phyloP scores from a whole-genome alignment of 1,284 basidiomycete species.

The Microbotryum intermedium region DNA sequence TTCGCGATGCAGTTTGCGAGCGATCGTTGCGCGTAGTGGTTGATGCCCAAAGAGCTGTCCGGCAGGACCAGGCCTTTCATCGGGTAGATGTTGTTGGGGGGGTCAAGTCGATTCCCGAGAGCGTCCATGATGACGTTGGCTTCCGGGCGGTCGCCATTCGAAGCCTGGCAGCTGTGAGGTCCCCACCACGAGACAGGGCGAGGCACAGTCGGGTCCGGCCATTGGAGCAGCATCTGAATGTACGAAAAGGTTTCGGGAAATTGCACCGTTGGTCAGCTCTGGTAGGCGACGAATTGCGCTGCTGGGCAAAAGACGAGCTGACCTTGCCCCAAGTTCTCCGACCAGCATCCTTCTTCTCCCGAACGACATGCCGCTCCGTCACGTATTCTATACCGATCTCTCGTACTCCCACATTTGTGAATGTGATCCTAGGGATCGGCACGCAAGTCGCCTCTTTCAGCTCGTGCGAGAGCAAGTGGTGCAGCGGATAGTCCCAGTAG shows the following conservation, averaged over 20 bases:
- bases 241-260: slow-evolving; percentile 12
- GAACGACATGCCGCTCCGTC: slow-evolving; percentile 8
- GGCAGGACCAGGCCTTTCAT: neutral
- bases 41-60: neutral
- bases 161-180: slow-evolving; percentile 18
- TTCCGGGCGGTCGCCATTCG: neutral
- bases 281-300: no score
- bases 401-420: slow-evolving; percentile 17
- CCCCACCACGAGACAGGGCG: no score
- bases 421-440: slow-evolving; percentile 17
- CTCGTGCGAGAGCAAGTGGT: slow-evolving; percentile 1
- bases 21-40: slow-evolving; percentile 17
- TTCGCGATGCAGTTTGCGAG: slow-evolving; percentile 19
- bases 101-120: neutral
- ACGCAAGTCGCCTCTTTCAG: slow-evolving; percentile 13
- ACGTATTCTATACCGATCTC: slow-evolving; percentile 1
- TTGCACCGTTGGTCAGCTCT: neutral
- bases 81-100: slow-evolving; percentile 9
- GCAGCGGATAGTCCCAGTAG: slow-evolving; percentile 13
- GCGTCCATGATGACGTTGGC: slow-evolving; percentile 12
- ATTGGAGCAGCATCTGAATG: slow-evolving; percentile 3
- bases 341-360: neutral
- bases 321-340: slow-evolving; percentile 24
- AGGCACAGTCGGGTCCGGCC: no score
- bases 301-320: neutral